Evolutionary conservation across 805 yeast genomes (phyloP).

Genomic region (Candida pini): DNA sequence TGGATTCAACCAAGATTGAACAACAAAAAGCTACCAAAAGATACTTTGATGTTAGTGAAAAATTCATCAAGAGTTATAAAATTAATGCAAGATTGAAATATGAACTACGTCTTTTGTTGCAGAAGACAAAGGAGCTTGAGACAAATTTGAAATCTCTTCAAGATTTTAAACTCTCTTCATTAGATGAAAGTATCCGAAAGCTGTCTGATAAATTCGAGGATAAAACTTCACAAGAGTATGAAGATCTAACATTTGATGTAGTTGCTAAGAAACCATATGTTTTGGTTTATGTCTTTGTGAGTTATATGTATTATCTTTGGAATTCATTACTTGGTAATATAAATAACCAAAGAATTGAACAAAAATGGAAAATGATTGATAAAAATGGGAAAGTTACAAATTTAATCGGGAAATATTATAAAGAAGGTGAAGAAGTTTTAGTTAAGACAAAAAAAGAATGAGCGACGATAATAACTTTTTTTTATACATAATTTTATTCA

Average conservation of each 20-base stretch:
- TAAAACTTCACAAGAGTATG: neutral
- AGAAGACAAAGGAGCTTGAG: constrained; percentile 64
- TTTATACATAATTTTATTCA: too few species aligned
- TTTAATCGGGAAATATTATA: constrained; percentile 16
- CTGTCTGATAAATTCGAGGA: constrained; percentile 1
- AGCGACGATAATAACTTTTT: too few species aligned
- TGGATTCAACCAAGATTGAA: constrained; percentile 11
- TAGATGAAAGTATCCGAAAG: constrained; percentile 15
- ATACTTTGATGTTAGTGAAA: constrained; percentile 27
- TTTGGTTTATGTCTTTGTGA: constrained; percentile 16
- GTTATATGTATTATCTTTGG: constrained; percentile 13
- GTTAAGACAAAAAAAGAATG: too few species aligned
- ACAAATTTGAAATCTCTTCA: constrained; percentile 37
- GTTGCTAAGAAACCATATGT: constrained; percentile 17
- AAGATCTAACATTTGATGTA: constrained; percentile 3
- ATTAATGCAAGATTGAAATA: constrained; percentile 58
- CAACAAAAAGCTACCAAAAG: constrained; percentile 16
- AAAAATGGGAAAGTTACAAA: constrained; percentile 20
- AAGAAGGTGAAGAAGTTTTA: constrained; percentile 13
- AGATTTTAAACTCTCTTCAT: constrained; percentile 30
- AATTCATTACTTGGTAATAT: constrained; percentile 8
- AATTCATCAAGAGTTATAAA: constrained; percentile 46
- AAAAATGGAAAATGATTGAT: constrained; percentile 26
- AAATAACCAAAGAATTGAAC: constrained; percentile 20
- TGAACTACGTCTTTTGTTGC: constrained; percentile 53